Base-by-base conservation (phyloP, 768 basidiomycete species). In the Solioccasus polychromus region DNA sequence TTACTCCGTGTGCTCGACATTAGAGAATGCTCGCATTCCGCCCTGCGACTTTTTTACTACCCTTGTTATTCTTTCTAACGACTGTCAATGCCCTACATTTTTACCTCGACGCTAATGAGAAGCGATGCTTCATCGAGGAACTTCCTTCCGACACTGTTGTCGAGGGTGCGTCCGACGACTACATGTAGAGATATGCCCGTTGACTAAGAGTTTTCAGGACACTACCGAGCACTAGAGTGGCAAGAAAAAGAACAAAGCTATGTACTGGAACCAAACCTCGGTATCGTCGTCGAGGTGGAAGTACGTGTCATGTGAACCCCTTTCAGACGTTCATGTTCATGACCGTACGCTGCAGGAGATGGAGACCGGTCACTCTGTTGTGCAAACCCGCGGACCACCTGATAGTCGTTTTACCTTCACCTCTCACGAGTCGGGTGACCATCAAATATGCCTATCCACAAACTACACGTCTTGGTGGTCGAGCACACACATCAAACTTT, bases 391-490 rank as follows among this genome's bases (percentile, higher is more conserved):
- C n/a, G 96, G 96, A 2, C 88, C 93, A 5, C 73, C 83, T 19
- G 88, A 95, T 39, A 89, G 96, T 23, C 82, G 82, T 47, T 98
- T 98, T 72, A 98, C 96, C 0, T 99, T 99, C 62, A 97, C 96
- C 22, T 96, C 95, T 5, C 92, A 96, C 63, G 92, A 94, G 49
- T 78, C 94, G 23, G 94, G 94, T 38, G 96, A 98, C 72, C 96
- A 99, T 71, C 84, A 89, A 42, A 96, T 99, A 61, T 99, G 96
- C 64, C 79, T 98, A 39, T 90, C 90, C 6, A 88, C 91, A 17
- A 95, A 95, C 66, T 87, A 92, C 68, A 85, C 91, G 3, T 81
- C 88, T 14, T 95, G 90, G 92, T 88, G 89, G 67, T 76, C 79
- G 45, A 78, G 73, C 59, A 82, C 90, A 2, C 94, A 97, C 65